These are phyloP conservation scores for Penicillium manginii DNA, from an alignment of 495 filamentous ascomycete genomes.

Conservation along the genomic window DNA sequence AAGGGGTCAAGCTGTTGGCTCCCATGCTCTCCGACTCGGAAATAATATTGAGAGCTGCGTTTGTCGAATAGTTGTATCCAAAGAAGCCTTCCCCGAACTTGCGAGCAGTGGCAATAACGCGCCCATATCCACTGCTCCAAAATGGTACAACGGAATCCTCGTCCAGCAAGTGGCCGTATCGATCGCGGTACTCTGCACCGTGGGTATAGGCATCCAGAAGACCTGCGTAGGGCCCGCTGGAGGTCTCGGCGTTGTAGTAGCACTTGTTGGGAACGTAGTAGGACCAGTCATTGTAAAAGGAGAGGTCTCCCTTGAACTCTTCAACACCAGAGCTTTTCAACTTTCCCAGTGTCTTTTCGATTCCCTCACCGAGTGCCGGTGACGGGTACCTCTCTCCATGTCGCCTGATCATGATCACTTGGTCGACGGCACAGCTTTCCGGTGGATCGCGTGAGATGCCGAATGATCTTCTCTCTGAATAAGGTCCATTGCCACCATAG, in stretches of 20 bases:
- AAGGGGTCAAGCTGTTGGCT: slow-evolving; percentile 56
- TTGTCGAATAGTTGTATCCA: slow-evolving; percentile 44
- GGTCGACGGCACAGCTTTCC: slow-evolving; percentile 26
- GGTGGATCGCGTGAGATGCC: slow-evolving; percentile 30
- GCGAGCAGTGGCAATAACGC: slow-evolving; percentile 56
- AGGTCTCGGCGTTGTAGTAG: slow-evolving; percentile 31
- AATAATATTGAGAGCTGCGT: slow-evolving; percentile 48
- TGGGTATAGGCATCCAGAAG: slow-evolving; percentile 47
- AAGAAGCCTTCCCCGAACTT: slow-evolving; percentile 59
- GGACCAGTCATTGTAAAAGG: slow-evolving; percentile 54
- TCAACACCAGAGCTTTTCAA: slow-evolving; percentile 16
- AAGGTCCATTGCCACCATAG: slow-evolving; percentile 22
- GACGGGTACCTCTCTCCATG: slow-evolving; percentile 59
- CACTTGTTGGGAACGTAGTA: slow-evolving; percentile 49
- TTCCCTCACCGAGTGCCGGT: slow-evolving; percentile 7
- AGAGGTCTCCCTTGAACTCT: slow-evolving; percentile 43
- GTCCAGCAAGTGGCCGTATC: slow-evolving; percentile 49
- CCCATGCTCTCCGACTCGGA: slow-evolving; percentile 48
- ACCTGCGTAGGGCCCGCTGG: slow-evolving; percentile 56
- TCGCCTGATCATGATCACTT: slow-evolving; percentile 39
- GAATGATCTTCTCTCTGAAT: slow-evolving; percentile 21
- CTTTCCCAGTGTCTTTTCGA: slow-evolving; percentile 23
- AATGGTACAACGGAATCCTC: slow-evolving; percentile 30
- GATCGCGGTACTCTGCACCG: slow-evolving; percentile 43
- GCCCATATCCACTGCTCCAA: slow-evolving; percentile 51